Percentiles rank a stretch among this genome's conserved stretches.
These are phyloP conservation scores for Colletotrichum orbiculare DNA, from an alignment of 2,329 filamentous ascomycete species.

Conservation along the genomic window DNA sequence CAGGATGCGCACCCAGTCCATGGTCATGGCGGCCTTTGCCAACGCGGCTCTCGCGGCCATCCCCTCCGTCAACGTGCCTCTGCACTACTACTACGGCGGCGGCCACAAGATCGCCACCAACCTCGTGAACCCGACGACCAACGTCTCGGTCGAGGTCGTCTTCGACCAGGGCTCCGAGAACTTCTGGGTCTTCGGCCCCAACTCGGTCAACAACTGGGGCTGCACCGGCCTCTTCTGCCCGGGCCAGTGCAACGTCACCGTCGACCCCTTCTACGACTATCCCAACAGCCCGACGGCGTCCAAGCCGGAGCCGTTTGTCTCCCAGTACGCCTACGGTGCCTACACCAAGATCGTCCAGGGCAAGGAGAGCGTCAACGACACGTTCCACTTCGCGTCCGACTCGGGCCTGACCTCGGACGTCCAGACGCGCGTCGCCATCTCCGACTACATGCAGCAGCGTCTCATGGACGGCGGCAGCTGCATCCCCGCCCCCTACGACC, in stretches of 20 bases:
- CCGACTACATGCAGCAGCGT: conserved; percentile 27
- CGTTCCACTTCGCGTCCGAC: conserved; percentile 19
- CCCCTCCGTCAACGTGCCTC: conserved; percentile 19
- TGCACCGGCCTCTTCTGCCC: conserved; percentile 30
- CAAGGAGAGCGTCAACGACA: conserved; percentile 25
- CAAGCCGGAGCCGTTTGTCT: conserved; percentile 19
- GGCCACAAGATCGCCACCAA: conserved; percentile 32
- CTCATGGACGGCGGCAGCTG: conserved; percentile 16
- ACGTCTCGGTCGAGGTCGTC: conserved; percentile 28
- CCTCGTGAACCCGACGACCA: conserved; percentile 16
- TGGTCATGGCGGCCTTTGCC: conserved; percentile 21
- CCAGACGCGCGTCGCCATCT: conserved; percentile 13
- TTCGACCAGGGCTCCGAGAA: conserved; percentile 33
- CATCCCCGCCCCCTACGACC: conserved; percentile 21
- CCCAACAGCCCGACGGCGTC: conserved; percentile 23
- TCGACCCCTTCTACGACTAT: conserved; percentile 28
- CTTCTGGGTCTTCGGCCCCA: conserved; percentile 32
- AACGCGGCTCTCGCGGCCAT: conserved; percentile 21
- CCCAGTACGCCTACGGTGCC: conserved; percentile 21
- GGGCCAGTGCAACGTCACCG: conserved; percentile 30
- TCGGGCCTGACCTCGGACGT: conserved; percentile 9
- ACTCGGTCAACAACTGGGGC: conserved; percentile 29
- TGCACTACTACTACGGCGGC: conserved; percentile 34
- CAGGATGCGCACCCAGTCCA: conserved; percentile 22
- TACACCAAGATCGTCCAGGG: conserved; percentile 29